Conservation (phyloP, 179 eudicot genomes). For the Vitellaria paradoxa region DNA sequence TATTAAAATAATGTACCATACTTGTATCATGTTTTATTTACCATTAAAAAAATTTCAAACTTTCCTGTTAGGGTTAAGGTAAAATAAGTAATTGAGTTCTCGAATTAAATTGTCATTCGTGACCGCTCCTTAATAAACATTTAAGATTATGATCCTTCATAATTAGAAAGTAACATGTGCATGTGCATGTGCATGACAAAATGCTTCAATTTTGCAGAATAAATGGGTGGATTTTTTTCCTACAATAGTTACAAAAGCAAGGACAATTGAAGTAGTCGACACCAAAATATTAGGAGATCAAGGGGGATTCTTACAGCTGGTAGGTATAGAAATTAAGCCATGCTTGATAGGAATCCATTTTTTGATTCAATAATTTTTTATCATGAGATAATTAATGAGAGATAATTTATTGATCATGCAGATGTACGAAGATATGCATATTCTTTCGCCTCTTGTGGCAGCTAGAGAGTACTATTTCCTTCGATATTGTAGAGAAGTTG, state of each 20-base stretch:
- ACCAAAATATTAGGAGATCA: conserved; percentile 37
- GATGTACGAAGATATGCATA: conserved; percentile 58
- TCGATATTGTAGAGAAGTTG: conserved; percentile 49
- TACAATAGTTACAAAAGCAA: conserved; percentile 50
- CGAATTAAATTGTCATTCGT: too few species aligned
- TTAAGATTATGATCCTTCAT: too few species aligned
- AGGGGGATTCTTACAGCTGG: conserved; percentile 54
- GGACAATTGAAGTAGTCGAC: conserved; percentile 40
- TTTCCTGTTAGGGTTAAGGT: too few species aligned
- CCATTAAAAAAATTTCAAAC: too few species aligned
- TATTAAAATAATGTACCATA: too few species aligned
- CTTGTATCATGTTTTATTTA: too few species aligned
- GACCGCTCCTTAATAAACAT: too few species aligned
- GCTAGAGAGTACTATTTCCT: conserved; percentile 48
- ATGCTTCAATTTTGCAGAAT: conserved; percentile 32
- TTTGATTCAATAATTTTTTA: not conserved
- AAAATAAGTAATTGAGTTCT: too few species aligned
- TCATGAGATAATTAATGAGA: not conserved
- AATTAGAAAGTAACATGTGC: not conserved
- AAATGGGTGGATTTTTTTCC: conserved; percentile 62
- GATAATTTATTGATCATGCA: conserved; percentile 15
- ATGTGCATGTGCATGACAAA: not conserved
- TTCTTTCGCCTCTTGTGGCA: conserved; percentile 47
- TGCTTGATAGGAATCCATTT: too few species aligned
- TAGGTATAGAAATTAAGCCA: conserved; percentile 15